Evolutionary conservation across 495 filamentous ascomycete genomes (phyloP).

Genomic region (Penicillium diatomitis): DNA sequence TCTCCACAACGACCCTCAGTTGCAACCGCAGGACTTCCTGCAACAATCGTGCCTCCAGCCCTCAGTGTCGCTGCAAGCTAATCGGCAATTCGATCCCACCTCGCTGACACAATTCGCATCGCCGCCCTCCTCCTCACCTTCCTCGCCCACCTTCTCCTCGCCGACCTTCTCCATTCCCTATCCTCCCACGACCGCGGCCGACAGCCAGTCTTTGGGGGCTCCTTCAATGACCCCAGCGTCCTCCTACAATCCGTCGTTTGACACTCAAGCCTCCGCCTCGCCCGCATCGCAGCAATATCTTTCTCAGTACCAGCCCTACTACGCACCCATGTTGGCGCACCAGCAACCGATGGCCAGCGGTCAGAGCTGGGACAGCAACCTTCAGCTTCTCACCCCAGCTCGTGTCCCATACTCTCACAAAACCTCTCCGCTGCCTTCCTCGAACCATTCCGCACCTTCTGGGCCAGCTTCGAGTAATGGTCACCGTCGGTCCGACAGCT

Average conservation of each 20-base stretch:
- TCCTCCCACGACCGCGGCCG: constrained; percentile 21
- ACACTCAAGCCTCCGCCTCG: constrained; percentile 27
- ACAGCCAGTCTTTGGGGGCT: constrained; percentile 32
- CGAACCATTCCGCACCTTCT: constrained; percentile 23
- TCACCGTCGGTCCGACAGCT: constrained; percentile 26
- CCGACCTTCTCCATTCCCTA: constrained; percentile 31
- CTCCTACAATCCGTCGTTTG: constrained; percentile 36
- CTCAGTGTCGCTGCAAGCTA: constrained; percentile 29
- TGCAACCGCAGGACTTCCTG: constrained; percentile 9
- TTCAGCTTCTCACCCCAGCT: constrained; percentile 33
- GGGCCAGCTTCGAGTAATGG: constrained; percentile 14
- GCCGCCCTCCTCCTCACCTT: constrained; percentile 33
- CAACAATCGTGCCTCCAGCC: constrained; percentile 23
- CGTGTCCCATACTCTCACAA: constrained; percentile 31
- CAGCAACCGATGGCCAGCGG: constrained; percentile 29
- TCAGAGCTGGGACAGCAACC: constrained; percentile 34
- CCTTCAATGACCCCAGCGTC: constrained; percentile 40
- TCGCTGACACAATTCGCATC: constrained; percentile 22
- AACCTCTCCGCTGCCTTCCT: constrained; percentile 22
- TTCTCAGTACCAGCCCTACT: constrained; percentile 25
- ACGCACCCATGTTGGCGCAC: constrained; percentile 37
- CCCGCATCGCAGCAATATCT: constrained; percentile 25
- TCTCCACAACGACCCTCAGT: constrained; percentile 23
- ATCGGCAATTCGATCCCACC: constrained; percentile 5
- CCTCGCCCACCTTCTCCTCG: constrained; percentile 35